These are phyloP conservation scores for Stellera chamaejasme DNA, from an alignment of 345 rosid genomes.

Conservation along the genomic window DNA sequence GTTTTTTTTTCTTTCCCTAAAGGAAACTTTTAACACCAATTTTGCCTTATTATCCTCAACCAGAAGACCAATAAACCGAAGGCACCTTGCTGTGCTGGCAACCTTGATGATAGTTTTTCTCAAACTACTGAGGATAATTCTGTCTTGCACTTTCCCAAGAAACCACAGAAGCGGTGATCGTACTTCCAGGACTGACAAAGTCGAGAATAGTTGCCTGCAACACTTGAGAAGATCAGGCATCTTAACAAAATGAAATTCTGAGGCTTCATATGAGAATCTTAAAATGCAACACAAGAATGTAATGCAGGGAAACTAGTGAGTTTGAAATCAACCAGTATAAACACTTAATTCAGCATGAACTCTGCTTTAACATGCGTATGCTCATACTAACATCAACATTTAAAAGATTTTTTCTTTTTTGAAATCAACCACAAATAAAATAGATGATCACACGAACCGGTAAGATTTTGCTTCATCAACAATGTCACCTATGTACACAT, in stretches of 20 bases:
- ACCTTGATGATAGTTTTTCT: slow-evolving; percentile 42
- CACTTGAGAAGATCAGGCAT: slow-evolving; percentile 10
- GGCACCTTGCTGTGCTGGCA: slow-evolving; percentile 53
- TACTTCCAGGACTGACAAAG: slow-evolving; percentile 29
- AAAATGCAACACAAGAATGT: not conserved
- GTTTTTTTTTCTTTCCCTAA: too few species aligned
- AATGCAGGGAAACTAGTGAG: not conserved
- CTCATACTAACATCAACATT: not conserved
- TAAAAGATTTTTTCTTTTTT: not conserved
- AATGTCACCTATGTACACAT: slow-evolving; percentile 56
- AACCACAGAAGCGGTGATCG: slow-evolving; percentile 62
- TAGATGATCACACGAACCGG: slow-evolving; percentile 41
- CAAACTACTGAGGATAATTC: slow-evolving; percentile 53
- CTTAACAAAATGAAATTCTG: not conserved
- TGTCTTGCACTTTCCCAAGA: slow-evolving; percentile 54
- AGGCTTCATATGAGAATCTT: not conserved
- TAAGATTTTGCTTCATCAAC: slow-evolving; percentile 61
- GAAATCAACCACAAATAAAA: slow-evolving; percentile 9
- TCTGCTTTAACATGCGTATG: not conserved
- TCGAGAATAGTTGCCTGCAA: slow-evolving; percentile 45
- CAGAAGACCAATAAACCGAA: not conserved
- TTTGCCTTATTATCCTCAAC: too few species aligned
- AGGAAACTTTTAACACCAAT: too few species aligned
- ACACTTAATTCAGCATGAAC: not conserved
- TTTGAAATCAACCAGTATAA: not conserved